phyloP scores from a whole-genome alignment of 2,329 filamentous ascomycete genomes.

The Microcyclospora tardicrescens region DNA sequence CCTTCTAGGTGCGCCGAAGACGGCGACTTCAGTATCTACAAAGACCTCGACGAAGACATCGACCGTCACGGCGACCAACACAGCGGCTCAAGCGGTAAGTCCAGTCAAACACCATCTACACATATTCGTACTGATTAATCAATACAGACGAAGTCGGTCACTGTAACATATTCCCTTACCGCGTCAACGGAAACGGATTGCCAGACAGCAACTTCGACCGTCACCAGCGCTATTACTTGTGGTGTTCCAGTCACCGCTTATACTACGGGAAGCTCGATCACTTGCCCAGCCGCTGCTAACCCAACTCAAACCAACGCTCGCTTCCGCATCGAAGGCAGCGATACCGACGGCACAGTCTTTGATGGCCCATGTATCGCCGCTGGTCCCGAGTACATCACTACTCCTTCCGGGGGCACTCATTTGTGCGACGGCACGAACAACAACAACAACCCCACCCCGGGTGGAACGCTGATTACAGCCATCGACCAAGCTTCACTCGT shows the following conservation, averaged over 20 bases:
- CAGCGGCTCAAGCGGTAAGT: too few species aligned
- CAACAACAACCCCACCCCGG: slow-evolving; percentile 1
- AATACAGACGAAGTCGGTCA: too few species aligned
- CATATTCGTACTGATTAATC: too few species aligned
- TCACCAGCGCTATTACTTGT: background rate
- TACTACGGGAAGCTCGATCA: slow-evolving; percentile 4
- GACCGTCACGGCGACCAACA: too few species aligned
- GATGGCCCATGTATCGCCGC: slow-evolving; percentile 9
- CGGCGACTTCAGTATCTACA: too few species aligned
- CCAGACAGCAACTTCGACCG: too few species aligned
- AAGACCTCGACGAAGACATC: too few species aligned
- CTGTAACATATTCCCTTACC: too few species aligned
- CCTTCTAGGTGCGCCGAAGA: too few species aligned
- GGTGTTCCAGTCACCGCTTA: background rate
- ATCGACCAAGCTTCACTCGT: slow-evolving; percentile 7
- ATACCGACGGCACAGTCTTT: slow-evolving; percentile 9
- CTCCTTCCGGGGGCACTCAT: slow-evolving; percentile 7
- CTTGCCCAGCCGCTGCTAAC: background rate
- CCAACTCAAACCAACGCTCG: slow-evolving; percentile 1
- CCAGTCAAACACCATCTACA: too few species aligned
- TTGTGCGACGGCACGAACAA: slow-evolving; percentile 5
- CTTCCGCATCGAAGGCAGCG: slow-evolving; percentile 13
- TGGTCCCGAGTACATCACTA: slow-evolving; percentile 10
- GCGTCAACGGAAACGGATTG: too few species aligned
- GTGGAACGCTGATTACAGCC: slow-evolving; percentile 9